Conservation (phyloP, 352 stramenopile species). For the Globisporangium rhizosaccharum region DNA sequence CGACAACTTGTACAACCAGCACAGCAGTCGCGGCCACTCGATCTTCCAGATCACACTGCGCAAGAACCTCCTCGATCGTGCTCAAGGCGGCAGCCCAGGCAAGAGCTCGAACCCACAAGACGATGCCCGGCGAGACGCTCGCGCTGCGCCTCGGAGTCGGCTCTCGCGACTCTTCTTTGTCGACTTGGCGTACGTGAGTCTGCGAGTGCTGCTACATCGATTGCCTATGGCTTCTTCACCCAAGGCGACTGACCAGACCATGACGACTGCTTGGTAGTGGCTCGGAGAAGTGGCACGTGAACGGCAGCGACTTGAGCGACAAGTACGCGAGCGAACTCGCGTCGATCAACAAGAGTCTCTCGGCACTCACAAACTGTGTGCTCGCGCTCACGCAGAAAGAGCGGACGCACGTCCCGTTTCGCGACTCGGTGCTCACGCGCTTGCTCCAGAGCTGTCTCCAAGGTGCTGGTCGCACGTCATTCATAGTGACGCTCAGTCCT, state of each 20-base stretch:
- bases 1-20: slow-evolving; percentile 72
- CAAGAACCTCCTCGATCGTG: slow-evolving; percentile 18
- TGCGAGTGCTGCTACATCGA: not conserved
- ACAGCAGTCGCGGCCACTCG: slow-evolving; percentile 60
- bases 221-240: not conserved
- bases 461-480: slow-evolving; percentile 39
- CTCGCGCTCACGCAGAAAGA: slow-evolving; percentile 56
- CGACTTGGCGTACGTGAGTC: slow-evolving; percentile 46
- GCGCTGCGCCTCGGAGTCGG: slow-evolving; percentile 23
- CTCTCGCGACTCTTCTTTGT: slow-evolving; percentile 64
- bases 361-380: slow-evolving; percentile 72
- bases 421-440: slow-evolving; percentile 64
- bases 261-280: slow-evolving; percentile 23
- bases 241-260: slow-evolving; percentile 1
- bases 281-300: slow-evolving; percentile 65
- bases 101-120: slow-evolving; percentile 3
- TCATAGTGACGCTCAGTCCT: slow-evolving; percentile 66
- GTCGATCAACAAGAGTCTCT: slow-evolving; percentile 75
- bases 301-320: slow-evolving; percentile 44
- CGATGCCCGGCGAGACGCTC: not conserved
- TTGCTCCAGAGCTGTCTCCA: slow-evolving; percentile 65
- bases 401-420: slow-evolving; percentile 50
- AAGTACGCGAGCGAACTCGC: slow-evolving; percentile 59
- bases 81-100: not conserved
- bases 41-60: slow-evolving; percentile 69